Evolutionary conservation across 2,329 filamentous ascomycete species (phyloP).

Genomic region (Apiospora rasikravindrae): DNA sequence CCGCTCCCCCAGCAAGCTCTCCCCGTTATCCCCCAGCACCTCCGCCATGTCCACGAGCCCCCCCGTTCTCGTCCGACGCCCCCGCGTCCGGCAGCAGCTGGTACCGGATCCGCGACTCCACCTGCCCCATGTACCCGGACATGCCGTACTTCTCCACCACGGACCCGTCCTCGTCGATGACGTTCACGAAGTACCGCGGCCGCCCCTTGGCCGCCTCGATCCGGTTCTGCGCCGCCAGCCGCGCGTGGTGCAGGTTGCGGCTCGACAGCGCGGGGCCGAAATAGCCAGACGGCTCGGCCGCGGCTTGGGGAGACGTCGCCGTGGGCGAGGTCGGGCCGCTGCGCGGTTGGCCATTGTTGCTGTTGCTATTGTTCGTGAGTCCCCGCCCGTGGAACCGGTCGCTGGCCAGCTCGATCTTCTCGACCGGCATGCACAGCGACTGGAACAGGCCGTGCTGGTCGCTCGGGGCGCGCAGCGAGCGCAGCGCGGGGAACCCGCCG

Average conservation of each 20-base stretch:
- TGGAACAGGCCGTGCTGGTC: slow-evolving; percentile 75
- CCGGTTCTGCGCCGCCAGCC: slow-evolving; percentile 68
- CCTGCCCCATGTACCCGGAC: slow-evolving; percentile 65
- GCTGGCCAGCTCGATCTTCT: slow-evolving; percentile 55
- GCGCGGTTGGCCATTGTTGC: slow-evolving; percentile 27
- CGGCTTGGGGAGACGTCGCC: neutral
- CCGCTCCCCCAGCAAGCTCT: slow-evolving; percentile 40
- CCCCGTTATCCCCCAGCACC: slow-evolving; percentile 51
- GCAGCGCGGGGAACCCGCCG: slow-evolving; percentile 67
- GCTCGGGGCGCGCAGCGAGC: slow-evolving; percentile 65
- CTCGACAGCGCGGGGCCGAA: neutral
- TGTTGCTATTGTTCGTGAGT: slow-evolving; percentile 37
- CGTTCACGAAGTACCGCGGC: slow-evolving; percentile 63
- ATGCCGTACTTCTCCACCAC: slow-evolving; percentile 59
- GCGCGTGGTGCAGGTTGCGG: slow-evolving; percentile 52
- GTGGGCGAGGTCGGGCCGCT: slow-evolving; percentile 41
- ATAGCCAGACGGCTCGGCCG: slow-evolving; percentile 44
- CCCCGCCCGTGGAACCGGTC: slow-evolving; percentile 52
- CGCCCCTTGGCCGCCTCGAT: slow-evolving; percentile 61
- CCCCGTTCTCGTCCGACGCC: slow-evolving; percentile 60
- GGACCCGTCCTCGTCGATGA: slow-evolving; percentile 56
- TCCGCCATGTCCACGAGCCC: slow-evolving; percentile 60
- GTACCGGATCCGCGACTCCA: slow-evolving; percentile 66
- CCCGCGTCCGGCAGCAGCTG: slow-evolving; percentile 62
- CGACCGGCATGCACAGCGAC: slow-evolving; percentile 67